Percentiles rank a stretch among this genome's conserved stretches.
These are phyloP conservation scores for Xylariaceae sp. DNA, from an alignment of 2,329 filamentous ascomycete genomes.

Conservation along the genomic window DNA sequence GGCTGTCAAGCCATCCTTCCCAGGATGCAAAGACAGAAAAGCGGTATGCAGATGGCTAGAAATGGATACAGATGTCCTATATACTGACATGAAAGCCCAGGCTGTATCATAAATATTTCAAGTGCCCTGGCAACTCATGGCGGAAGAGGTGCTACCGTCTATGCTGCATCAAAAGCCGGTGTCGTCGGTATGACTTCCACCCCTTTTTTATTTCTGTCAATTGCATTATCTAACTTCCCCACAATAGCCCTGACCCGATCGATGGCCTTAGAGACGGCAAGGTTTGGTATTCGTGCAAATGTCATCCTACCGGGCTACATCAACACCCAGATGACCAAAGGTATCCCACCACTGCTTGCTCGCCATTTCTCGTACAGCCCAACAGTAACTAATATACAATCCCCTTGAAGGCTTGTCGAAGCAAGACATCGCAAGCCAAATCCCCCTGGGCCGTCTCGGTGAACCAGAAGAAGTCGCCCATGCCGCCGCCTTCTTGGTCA, in stretches of 20 bases:
- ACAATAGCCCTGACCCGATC: slow-evolving; percentile 62
- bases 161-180: slow-evolving; percentile 78
- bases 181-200: slow-evolving; percentile 54
- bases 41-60: slow-evolving; percentile 18
- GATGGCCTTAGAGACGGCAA: slow-evolving; percentile 59
- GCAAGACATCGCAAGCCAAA: slow-evolving; percentile 41
- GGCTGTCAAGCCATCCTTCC: slow-evolving; percentile 53
- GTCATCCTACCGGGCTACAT: slow-evolving; percentile 81
- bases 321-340: slow-evolving; percentile 71
- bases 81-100: slow-evolving; percentile 28
- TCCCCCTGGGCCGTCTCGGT: slow-evolving; percentile 66
- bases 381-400: slow-evolving; percentile 38
- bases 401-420: slow-evolving; percentile 24
- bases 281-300: slow-evolving; percentile 67
- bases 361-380: slow-evolving; percentile 15
- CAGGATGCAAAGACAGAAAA: slow-evolving; percentile 41
- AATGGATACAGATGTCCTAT: too few species aligned
- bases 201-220: not conserved
- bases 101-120: slow-evolving; percentile 77
- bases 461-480: slow-evolving; percentile 70
- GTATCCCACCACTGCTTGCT: slow-evolving; percentile 38
- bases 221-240: slow-evolving; percentile 15
- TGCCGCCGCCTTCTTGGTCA: slow-evolving; percentile 71
- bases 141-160: slow-evolving; percentile 66
- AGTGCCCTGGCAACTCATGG: slow-evolving; percentile 69